These are phyloP conservation scores for Lavandula angustifolia DNA, from an alignment of 257 asterid species.

Conservation along the genomic window DNA sequence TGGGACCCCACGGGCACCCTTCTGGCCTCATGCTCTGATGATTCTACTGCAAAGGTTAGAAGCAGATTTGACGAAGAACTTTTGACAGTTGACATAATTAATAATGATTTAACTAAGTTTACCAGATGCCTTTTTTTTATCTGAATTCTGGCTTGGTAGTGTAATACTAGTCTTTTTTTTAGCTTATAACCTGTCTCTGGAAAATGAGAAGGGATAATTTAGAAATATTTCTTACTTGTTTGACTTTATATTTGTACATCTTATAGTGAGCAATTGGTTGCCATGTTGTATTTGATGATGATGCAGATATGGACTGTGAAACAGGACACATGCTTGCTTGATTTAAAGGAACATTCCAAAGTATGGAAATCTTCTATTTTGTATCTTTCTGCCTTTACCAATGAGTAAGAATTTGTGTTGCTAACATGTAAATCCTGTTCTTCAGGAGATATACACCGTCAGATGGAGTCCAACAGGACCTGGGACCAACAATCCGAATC, in stretches of 20 bases:
- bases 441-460: conserved; percentile 92
- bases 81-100: conserved; percentile 16
- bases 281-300: conserved; percentile 26
- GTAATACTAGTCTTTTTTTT: conserved; percentile 12
- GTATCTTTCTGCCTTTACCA: neutral
- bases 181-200: conserved; percentile 15
- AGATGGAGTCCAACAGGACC: conserved; percentile 99
- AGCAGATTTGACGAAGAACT: conserved; percentile 18
- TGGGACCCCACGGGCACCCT: conserved; percentile 96
- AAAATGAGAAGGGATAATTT: neutral
- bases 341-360: conserved; percentile 77
- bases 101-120: conserved; percentile 3
- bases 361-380: conserved; percentile 40
- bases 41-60: conserved; percentile 88
- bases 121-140: conserved; percentile 11
- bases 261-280: conserved; percentile 26
- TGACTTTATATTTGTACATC: conserved; percentile 11
- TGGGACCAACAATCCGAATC: conserved; percentile 85
- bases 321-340: conserved; percentile 79
- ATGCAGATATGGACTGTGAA: conserved; percentile 93
- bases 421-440: conserved; percentile 23
- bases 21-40: conserved; percentile 97
- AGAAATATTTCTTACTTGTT: conserved; percentile 12
- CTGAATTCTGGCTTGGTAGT: conserved; percentile 6
- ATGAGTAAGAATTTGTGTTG: conserved; percentile 17